Percentiles rank a stretch among this genome's conserved stretches.
Conservation (phyloP, 139 green algal genomes). For the Asterochloris erici region DNA sequence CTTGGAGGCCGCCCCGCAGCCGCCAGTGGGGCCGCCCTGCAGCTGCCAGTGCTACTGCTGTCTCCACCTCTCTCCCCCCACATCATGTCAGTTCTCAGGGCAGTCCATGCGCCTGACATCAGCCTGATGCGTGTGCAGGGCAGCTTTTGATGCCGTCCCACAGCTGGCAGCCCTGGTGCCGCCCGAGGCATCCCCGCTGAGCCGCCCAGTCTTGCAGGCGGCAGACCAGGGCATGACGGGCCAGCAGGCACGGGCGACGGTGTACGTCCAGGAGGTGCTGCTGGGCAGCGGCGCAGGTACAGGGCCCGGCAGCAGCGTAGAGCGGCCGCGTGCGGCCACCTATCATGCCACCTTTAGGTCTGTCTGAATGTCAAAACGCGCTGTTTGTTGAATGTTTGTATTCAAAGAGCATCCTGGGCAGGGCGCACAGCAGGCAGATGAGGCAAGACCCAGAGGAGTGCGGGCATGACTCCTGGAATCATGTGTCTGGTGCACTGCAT, state of each 20-base stretch:
- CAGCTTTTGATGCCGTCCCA: neutral
- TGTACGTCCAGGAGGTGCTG: slow-evolving; percentile 40
- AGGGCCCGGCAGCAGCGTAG: slow-evolving; percentile 9
- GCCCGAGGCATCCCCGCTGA: neutral
- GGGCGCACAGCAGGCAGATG: neutral
- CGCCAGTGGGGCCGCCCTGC: no score
- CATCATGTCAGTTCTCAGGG: no score
- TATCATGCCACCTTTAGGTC: slow-evolving; percentile 34
- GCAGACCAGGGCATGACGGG: slow-evolving; percentile 16
- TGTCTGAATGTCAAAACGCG: neutral
- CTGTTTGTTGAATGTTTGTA: neutral
- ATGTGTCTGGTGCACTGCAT: neutral
- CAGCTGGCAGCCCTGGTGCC: slow-evolving; percentile 7
- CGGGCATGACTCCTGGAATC: neutral
- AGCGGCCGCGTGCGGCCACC: slow-evolving; percentile 23
- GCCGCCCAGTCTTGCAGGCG: neutral
- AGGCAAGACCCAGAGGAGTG: neutral
- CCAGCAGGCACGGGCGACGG: slow-evolving; percentile 26
- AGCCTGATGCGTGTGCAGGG: neutral
- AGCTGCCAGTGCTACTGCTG: no score
- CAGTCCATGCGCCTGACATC: no score
- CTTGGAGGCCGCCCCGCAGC: no score
- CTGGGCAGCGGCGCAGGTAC: slow-evolving; percentile 27
- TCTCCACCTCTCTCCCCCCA: no score
- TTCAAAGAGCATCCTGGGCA: neutral